Base-by-base conservation (phyloP, 495 filamentous ascomycete genomes). In the Extremus antarcticus region DNA sequence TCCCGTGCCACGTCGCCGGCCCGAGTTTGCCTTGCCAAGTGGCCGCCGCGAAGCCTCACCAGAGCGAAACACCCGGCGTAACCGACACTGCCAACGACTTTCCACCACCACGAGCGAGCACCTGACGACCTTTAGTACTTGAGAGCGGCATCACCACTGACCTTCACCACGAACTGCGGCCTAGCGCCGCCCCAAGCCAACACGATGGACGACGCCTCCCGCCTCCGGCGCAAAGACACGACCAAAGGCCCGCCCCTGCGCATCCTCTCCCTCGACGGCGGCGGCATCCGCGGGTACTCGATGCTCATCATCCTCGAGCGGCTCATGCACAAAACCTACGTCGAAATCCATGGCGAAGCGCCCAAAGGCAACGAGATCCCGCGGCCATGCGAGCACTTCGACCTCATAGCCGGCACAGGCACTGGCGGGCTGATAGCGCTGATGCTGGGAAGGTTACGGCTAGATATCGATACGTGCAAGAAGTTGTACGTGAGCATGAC, bases 301-400 rank as follows among this genome's bases (percentile, higher is more conserved):
- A 95, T 95, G 78, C 83, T 94, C 65, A 87, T 94, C 58, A 84
- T 97, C 54, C 81, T 98, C 51, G 88, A 94, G 75, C 90, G 95
- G 73, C 76, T 98, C 43, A 98, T 98, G 92, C 86, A 94, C 71
- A 79, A 85, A 35, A 88, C 86, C 7, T 95, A 90, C 65, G 87
- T 92, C 66, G 87, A 92, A 71, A 78, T 75, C 47, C 84, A 94
- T 70, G 88, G 88, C 24, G 78, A 83, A 59, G 87, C 90, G 16
- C 89, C 90, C 49, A 81, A 82, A 51, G 81, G 87, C 65, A 80
- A 88, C 60, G 82, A 96, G 62, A 91, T 97, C 21, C 92, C 94
- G 23, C 95, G 95, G 63, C 92, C 92, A 57, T 95, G 89, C 81
- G 94, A 98, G 58, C 88, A 97, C 68, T 98, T 98, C 72, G 92